Percentiles rank a stretch among this genome's conserved stretches.
phyloP scores from a whole-genome alignment of 225 moss, liverwort and hornwort genomes.

The Pseudoscleropodium purum region DNA sequence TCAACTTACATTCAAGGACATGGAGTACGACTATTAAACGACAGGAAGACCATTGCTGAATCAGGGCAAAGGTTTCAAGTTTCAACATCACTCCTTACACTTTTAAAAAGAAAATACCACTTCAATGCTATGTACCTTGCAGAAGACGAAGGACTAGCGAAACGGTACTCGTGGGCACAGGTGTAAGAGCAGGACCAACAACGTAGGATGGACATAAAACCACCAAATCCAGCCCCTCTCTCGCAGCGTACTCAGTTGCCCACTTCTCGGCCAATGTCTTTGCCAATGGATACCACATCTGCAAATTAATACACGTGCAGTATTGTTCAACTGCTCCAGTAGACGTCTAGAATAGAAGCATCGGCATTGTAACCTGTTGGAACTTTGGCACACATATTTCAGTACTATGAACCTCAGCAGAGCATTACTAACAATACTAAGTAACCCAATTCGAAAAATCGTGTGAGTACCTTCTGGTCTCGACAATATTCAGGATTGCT shows the following conservation, averaged over 20 bases:
- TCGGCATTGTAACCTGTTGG: not conserved
- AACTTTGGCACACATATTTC: not conserved
- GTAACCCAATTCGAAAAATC: not conserved
- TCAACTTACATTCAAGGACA: not conserved
- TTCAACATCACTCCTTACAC: not conserved
- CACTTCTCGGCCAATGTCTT: conserved; percentile 71
- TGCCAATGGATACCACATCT: conserved; percentile 91
- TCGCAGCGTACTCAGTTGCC: conserved; percentile 60
- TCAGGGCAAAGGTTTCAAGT: not conserved
- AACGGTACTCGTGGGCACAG: conserved; percentile 60
- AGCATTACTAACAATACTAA: no score
- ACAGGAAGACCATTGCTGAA: not conserved
- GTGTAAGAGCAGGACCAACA: conserved; percentile 54
- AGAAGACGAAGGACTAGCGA: conserved; percentile 40
- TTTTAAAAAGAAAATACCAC: not conserved
- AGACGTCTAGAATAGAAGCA: not conserved
- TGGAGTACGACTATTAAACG: not conserved
- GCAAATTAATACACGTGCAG: not conserved
- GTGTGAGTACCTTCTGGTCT: conserved; percentile 37
- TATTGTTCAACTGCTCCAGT: not conserved
- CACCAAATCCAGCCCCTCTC: conserved; percentile 55
- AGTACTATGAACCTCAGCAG: not conserved
- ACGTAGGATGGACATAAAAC: conserved; percentile 78
- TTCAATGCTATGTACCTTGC: conserved; percentile 32
- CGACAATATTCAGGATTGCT: conserved; percentile 66